Evolutionary conservation across 306 rosid species (phyloP), one percentile per base, ranked within the genome.

Genomic region (Vicia sativa): DNA sequence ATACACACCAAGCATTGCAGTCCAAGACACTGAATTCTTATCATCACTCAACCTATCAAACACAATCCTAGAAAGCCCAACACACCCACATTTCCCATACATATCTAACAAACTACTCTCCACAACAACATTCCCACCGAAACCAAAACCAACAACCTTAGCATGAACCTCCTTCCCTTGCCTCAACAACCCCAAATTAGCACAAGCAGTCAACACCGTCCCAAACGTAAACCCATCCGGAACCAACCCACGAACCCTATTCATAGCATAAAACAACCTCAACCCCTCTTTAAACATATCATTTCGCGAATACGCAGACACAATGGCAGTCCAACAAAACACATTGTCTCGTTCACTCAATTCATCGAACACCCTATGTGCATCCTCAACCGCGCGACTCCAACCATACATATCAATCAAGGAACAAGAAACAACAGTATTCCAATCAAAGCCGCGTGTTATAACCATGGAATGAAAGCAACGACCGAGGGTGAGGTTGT

Each of bases 91-190:
- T 72, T 92, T 92, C 16, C 98, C 98, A 77, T 92, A 92, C 96
- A 92, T 89, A 54, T 92, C 98, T 68, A 92, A 85, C 46, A 89
- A 77, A 71, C 98, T 92, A 59, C 98, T 89, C 78, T 84, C 95
- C 11, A 89, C 95, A 58, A 92, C 80, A 72, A 92, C 95, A 65
- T 89, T 81, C 1, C 91, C 95, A 31, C 73, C 46, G 25, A 81
- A 67, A 26, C 93, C 95, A 23, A 78, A 74, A 0, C 82, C 59
- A 62, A 92, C 50, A 45, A 87, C 87, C 72, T 77, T 89, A 3
- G 81, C 83, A 70, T 92, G 98, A 55, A 92, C 77, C 78, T 87
- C 79, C 37, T 63, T 81, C 11, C 98, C 98, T 62, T 63, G 95
- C 62, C 78, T 86, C 70, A 84, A 16, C 82, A 87, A 86, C 79